Evolutionary conservation across 164 flowering plant species (phyloP), one percentile per base, ranked within the genome.

Genomic region (Piper betle): DNA sequence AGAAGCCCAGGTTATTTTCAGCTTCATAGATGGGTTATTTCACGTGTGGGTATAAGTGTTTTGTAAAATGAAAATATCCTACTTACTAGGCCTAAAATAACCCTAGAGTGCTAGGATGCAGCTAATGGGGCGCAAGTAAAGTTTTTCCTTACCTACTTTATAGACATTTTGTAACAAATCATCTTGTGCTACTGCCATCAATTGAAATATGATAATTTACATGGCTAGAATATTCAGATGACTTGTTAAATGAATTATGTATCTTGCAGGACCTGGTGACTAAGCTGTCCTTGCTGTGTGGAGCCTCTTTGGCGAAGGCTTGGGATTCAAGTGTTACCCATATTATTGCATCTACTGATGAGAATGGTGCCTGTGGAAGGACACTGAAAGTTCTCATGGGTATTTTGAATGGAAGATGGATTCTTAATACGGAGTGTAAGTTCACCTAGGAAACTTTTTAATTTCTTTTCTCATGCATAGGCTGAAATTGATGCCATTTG

Each of bases 351-450:
- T 76, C 85, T 48, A 78, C 85, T 61, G 77, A 80, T 79, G 74
- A 62, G 25, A 70, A 62, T 39, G 87, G 87, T 48, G 81, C 82
- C n/a, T 80, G 78, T 69, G 68, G 72, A 62, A 79, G 87, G 68
- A 80, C 87, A n/a, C 38, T 77, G 43, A 85, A 83, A 69, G 75
- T 79, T 48, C 80, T 85, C 62, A 81, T 83, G 87, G 91, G 78
- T 39, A 81, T 85, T 62, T 72, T 83, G 69, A 58, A 71, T 64
- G 91, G 91, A 42, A 74, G 50, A 65, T 85, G 91, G 91, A 64
- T 83, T 62, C 67, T 85, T 42, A 76, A 72, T 11, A 74, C 70
- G 63, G 83, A 81, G 11, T 85, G 91, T 85, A 73, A 83, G 87
- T 58, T 62, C 40, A 17, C 39, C 37, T 59, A n/a, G 5, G 39